Evolutionary conservation across 202 grass and related monocot species (phyloP).

Genomic region (Zizania palustris): DNA sequence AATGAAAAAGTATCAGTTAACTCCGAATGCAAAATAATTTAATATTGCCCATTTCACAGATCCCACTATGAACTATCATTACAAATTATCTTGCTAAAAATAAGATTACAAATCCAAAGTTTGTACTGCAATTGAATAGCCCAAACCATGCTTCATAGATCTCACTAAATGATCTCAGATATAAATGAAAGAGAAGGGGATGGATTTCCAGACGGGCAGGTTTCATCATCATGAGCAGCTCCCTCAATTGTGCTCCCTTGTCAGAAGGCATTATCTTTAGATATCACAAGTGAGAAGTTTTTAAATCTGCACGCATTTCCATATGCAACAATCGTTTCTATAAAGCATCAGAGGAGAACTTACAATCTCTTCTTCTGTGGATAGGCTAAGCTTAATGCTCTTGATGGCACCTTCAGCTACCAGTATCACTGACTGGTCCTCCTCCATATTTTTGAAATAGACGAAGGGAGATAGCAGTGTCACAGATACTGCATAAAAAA

Average conservation of each 20-base stretch:
- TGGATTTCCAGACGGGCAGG: not conserved
- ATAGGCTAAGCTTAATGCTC: conserved; percentile 54
- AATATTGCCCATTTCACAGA: too few relatives aligned
- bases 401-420: conserved; percentile 66
- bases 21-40: not conserved
- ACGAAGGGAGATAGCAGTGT: not conserved
- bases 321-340: not conserved
- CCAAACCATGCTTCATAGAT: conserved; percentile 7
- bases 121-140: not conserved
- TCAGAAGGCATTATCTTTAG: not conserved
- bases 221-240: conserved; percentile 6
- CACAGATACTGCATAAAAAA: not conserved
- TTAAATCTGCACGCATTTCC: not conserved
- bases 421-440: conserved; percentile 49
- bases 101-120: not conserved
- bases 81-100: not conserved
- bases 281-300: not conserved
- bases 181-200: conserved; percentile 2
- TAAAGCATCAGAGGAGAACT: conserved; percentile 37
- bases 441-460: conserved; percentile 62
- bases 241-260: not conserved
- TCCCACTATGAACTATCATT: not conserved
- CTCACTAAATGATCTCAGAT: not conserved
- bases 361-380: conserved; percentile 62
- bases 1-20: not conserved